phyloP scores from a whole-genome alignment of 495 filamentous ascomycete genomes.

The Glutinoglossum americanum region DNA sequence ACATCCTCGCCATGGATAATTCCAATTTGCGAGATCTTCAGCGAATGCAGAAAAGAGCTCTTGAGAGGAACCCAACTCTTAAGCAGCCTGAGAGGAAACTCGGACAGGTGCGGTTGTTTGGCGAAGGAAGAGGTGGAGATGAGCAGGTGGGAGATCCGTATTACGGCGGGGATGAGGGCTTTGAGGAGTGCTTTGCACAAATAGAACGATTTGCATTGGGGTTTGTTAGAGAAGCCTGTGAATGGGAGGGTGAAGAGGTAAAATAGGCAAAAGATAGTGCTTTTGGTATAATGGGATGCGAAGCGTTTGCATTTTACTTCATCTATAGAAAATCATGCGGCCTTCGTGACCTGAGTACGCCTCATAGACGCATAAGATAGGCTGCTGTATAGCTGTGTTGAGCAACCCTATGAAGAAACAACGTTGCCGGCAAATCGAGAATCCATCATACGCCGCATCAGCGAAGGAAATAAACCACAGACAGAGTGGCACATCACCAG shows the following conservation, averaged over 20 bases:
- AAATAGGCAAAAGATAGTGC: not conserved
- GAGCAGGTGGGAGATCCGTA: conserved; percentile 81
- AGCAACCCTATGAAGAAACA: not conserved
- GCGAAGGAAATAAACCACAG: not conserved
- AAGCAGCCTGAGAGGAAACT: conserved; percentile 15
- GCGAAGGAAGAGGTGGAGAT: conserved; percentile 43
- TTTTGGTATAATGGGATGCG: not conserved
- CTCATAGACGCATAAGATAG: too few relatives aligned
- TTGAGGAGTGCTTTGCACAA: conserved; percentile 73
- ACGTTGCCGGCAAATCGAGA: not conserved
- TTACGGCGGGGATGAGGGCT: conserved; percentile 65
- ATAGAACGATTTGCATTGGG: conserved; percentile 55
- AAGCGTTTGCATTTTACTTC: not conserved
- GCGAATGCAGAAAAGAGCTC: conserved; percentile 22
- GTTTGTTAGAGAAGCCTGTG: conserved; percentile 29
- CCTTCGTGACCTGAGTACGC: not conserved
- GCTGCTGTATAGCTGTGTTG: not conserved
- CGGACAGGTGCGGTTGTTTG: conserved; percentile 56
- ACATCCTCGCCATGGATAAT: conserved; percentile 84
- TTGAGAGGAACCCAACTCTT: conserved; percentile 11
- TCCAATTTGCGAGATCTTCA: conserved; percentile 56
- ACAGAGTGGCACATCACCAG: not conserved
- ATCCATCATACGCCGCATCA: not conserved
- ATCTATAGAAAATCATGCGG: not conserved
- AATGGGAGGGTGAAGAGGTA: not conserved